Conservation (phyloP, 1,284 basidiomycete species). For the Leucoagaricus sp. region DNA sequence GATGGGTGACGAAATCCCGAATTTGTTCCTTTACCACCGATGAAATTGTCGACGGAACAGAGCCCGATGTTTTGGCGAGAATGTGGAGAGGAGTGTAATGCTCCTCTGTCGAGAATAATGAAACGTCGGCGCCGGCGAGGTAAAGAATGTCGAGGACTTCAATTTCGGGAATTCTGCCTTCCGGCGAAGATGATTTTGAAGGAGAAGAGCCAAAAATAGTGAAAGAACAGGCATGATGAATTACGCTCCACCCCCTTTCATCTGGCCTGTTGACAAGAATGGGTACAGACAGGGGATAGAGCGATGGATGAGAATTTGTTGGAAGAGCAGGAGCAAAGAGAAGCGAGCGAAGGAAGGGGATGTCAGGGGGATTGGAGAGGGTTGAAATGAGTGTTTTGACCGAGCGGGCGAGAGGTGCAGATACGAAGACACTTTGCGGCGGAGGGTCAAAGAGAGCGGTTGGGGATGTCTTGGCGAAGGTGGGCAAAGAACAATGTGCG, state of each 20-base stretch:
- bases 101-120: constrained; percentile 65
- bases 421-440: constrained; percentile 37
- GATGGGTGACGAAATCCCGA: constrained; percentile 61
- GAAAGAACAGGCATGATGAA: constrained; percentile 66
- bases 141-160: constrained; percentile 68
- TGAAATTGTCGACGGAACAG: constrained; percentile 17
- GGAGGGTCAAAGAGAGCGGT: constrained; percentile 38
- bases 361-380: constrained; percentile 45
- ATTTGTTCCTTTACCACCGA: constrained; percentile 26
- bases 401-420: constrained; percentile 36
- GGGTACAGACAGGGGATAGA: constrained; percentile 43
- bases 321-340: constrained; percentile 50
- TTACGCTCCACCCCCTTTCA: constrained; percentile 64
- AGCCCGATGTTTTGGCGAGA: constrained; percentile 51
- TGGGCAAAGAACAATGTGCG: constrained; percentile 31
- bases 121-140: constrained; percentile 70
- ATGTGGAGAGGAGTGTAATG: constrained; percentile 71
- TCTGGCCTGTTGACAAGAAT: constrained; percentile 65
- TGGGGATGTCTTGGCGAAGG: constrained; percentile 21
- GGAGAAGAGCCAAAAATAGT: neutral
- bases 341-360: constrained; percentile 51
- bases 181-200: neutral
- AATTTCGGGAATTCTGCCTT: constrained; percentile 47
- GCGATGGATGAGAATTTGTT: constrained; percentile 39
- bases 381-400: constrained; percentile 52